These are phyloP conservation scores for Colletotrichum musicola DNA, from an alignment of 2,329 filamentous ascomycete species.

Conservation along the genomic window DNA sequence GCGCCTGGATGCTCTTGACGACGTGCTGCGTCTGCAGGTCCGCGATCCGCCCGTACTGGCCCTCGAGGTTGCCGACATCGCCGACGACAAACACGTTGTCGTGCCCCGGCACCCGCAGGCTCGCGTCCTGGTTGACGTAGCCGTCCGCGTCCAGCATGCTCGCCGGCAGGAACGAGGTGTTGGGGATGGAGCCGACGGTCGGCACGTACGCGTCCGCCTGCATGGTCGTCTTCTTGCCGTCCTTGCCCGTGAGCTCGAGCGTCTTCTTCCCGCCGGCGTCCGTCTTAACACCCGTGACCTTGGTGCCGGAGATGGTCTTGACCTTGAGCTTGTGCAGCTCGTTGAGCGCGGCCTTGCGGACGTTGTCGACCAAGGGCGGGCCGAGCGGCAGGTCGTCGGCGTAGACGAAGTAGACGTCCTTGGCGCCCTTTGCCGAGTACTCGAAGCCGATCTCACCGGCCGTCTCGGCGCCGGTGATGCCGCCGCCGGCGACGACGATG, in stretches of 20 bases:
- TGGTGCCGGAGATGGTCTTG: conserved; percentile 54
- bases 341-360: conserved; percentile 53
- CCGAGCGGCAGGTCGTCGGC: conserved; percentile 54
- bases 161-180: conserved; percentile 58
- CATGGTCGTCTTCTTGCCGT: conserved; percentile 53
- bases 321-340: conserved; percentile 60
- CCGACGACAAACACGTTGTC: conserved; percentile 59
- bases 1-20: conserved; percentile 49
- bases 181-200: conserved; percentile 58
- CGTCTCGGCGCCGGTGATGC: conserved; percentile 63
- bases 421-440: conserved; percentile 57
- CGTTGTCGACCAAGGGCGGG: conserved; percentile 47
- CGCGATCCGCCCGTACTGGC: conserved; percentile 46
- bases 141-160: conserved; percentile 50
- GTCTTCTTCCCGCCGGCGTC: conserved; percentile 45
- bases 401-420: conserved; percentile 61
- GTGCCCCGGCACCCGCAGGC: conserved; percentile 51
- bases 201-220: conserved; percentile 61
- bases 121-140: conserved; percentile 53
- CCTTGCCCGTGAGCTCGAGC: conserved; percentile 50
- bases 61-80: conserved; percentile 58
- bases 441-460: conserved; percentile 64
- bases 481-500: conserved; percentile 66
- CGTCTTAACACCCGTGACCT: conserved; percentile 45
- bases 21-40: conserved; percentile 51